Evolutionary conservation across 2,329 filamentous ascomycete genomes (phyloP), one percentile per base, ranked within the genome.

Genomic region (Bipolaris victoriae): DNA sequence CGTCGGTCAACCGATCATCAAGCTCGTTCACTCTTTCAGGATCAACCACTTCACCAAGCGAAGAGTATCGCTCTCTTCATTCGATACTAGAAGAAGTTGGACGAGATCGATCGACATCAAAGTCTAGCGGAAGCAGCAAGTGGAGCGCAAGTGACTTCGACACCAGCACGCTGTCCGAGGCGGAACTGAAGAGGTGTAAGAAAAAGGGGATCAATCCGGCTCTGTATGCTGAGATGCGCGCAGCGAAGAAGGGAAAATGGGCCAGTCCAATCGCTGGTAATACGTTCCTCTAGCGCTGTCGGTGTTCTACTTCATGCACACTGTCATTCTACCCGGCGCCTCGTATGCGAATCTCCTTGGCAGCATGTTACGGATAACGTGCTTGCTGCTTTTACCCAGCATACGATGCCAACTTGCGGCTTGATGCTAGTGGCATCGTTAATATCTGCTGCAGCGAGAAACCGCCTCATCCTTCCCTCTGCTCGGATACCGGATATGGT

Each of bases 201-300:
- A 79, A 79, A 65, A 82, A 81, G 62, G 79, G 80, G 1, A 78
- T 82, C 61, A 80, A 82, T 57, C 79, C 79, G 13, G 71, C 76
- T 9, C 58, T 81, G 47, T 81, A 78, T 58, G 75, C 78, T 13
- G 80, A 82, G 66, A 82, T 82, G 79, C 78, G 79, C 60, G 77
- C 78, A 24, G 77, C 76, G 20, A 72, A 73, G 50, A 78, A 77
- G 52, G 76, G 78, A 1, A 69, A 71, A 65, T 73, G 72, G 67
- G 64, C 68, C n/a, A 74, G 71, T 60, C 69, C 72, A 4, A 71
- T 76, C 46, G 68, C 65, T 16, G 73, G 73, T 6, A 76, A 74
- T 46, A 73, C 72, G 15, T 71, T 75, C 41, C 49, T 76, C n/a
- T 65, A 58, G 29, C n/a, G 36, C 47, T 53, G 39, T 29, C 13